A percentile compares a stretch with the other conserved stretches of the same genome.
Conservation (phyloP, 1,284 basidiomycete species). For the Phylloboletellus chloephorus region DNA sequence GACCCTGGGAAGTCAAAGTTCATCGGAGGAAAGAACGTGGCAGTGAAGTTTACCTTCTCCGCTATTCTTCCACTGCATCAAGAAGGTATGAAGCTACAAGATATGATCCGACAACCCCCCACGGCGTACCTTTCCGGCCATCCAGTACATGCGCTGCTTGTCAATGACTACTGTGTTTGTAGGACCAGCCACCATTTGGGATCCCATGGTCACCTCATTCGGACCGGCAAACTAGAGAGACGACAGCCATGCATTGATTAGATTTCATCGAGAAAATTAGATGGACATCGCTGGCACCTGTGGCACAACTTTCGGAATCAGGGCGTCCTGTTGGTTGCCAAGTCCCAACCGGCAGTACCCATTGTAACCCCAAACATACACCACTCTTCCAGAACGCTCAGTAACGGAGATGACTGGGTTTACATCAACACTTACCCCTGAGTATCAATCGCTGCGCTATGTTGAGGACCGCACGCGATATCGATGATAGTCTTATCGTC, state of each 20-base stretch:
- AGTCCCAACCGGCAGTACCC: slow-evolving; percentile 78
- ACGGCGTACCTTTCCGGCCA: slow-evolving; percentile 67
- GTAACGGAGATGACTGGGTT: neutral
- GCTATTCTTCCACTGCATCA: slow-evolving; percentile 78
- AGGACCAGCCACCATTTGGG: slow-evolving; percentile 72
- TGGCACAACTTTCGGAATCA: slow-evolving; percentile 73
- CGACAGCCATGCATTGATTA: slow-evolving; percentile 2
- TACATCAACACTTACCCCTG: slow-evolving; percentile 47
- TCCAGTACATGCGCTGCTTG: slow-evolving; percentile 76
- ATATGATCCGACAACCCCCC: neutral
- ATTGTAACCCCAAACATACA: slow-evolving; percentile 86
- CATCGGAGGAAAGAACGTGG: neutral
- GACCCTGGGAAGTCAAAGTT: slow-evolving; percentile 46
- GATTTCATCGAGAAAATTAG: neutral
- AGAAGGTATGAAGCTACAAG: slow-evolving; percentile 14
- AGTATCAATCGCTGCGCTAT: slow-evolving; percentile 77
- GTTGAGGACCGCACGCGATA: slow-evolving; percentile 84
- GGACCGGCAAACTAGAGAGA: slow-evolving; percentile 62
- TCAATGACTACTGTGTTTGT: slow-evolving; percentile 83
- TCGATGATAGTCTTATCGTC: slow-evolving; percentile 72
- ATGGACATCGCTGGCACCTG: slow-evolving; percentile 40
- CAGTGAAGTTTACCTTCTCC: slow-evolving; percentile 64
- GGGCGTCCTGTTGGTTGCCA: slow-evolving; percentile 78
- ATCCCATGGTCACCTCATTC: slow-evolving; percentile 60
- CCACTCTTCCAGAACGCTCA: slow-evolving; percentile 37